Evolutionary conservation across 257 asterid genomes (phyloP).

Genomic region (Penstemon eatonii): DNA sequence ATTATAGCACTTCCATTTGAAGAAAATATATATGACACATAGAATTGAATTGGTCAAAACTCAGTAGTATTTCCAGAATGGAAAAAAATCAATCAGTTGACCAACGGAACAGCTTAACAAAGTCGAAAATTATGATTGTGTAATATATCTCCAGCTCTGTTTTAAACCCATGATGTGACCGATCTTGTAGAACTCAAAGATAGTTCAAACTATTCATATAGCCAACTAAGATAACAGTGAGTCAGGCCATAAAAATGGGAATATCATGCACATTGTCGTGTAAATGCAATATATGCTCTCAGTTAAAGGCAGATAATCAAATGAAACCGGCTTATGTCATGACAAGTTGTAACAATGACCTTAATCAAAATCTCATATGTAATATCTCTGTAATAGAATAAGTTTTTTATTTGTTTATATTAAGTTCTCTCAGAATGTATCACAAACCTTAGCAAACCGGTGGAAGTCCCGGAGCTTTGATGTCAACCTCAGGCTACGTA

Average conservation of each 20-base stretch:
- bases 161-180: no score
- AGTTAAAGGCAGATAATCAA: not conserved
- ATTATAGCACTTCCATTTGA: slow-evolving; percentile 8
- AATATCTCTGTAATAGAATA: slow-evolving; percentile 1
- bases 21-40: slow-evolving; percentile 2
- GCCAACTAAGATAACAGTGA: slow-evolving; percentile 4
- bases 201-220: not conserved
- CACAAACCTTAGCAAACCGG: slow-evolving; percentile 81
- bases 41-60: slow-evolving; percentile 3
- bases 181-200: not conserved
- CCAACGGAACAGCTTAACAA: no score
- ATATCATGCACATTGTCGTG: not conserved
- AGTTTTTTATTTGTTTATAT: not conserved
- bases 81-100: slow-evolving; percentile 1
- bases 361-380: not conserved
- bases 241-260: not conserved
- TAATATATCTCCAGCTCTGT: no score
- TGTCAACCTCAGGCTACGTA: slow-evolving; percentile 81
- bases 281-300: not conserved
- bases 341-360: slow-evolving; percentile 11
- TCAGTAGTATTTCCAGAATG: slow-evolving; percentile 9
- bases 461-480: slow-evolving; percentile 93
- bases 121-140: no score
- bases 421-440: slow-evolving; percentile 10
- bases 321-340: not conserved